phyloP scores from a whole-genome alignment of 2,329 filamentous ascomycete genomes.

The Westerdykella aurantiaca region DNA sequence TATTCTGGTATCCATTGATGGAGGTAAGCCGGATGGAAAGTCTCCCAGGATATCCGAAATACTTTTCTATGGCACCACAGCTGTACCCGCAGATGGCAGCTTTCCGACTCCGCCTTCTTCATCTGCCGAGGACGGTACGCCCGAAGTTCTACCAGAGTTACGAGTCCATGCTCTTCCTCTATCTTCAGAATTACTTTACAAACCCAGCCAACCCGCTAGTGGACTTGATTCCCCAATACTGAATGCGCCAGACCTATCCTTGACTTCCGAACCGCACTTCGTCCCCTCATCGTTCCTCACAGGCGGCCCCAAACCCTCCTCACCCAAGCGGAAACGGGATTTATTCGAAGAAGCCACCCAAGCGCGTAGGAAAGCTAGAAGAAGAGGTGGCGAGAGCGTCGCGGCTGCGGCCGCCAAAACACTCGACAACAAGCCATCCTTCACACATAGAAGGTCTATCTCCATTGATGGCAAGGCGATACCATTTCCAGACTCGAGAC shows the following conservation, averaged over 20 bases:
- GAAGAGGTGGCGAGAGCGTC: slow-evolving; percentile 40
- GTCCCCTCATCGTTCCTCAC: slow-evolving; percentile 10
- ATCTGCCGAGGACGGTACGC: slow-evolving; percentile 14
- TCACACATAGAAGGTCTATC: slow-evolving; percentile 29
- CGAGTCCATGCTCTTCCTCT: slow-evolving; percentile 40
- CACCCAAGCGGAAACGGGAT: slow-evolving; percentile 41
- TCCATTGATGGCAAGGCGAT: slow-evolving; percentile 24
- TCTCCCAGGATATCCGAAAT: slow-evolving; percentile 38
- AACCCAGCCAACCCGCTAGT: slow-evolving; percentile 3
- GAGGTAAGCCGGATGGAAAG: not conserved
- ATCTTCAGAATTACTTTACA: slow-evolving; percentile 38
- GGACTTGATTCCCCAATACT: slow-evolving; percentile 7
- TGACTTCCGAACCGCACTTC: slow-evolving; percentile 27
- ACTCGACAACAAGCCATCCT: slow-evolving; percentile 19
- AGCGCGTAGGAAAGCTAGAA: slow-evolving; percentile 38
- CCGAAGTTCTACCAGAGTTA: slow-evolving; percentile 20
- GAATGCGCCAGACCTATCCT: slow-evolving; percentile 11
- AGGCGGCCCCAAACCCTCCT: slow-evolving; percentile 12
- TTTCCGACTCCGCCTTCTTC: slow-evolving; percentile 33
- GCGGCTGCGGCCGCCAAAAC: slow-evolving; percentile 38
- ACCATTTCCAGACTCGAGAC: slow-evolving; percentile 18
- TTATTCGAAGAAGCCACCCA: slow-evolving; percentile 46
- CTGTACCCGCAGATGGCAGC: slow-evolving; percentile 6
- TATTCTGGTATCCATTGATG: slow-evolving; percentile 31
- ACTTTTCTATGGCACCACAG: slow-evolving; percentile 41